Base-by-base conservation (phyloP, 768 basidiomycete species). In the Dendrothele bispora region DNA sequence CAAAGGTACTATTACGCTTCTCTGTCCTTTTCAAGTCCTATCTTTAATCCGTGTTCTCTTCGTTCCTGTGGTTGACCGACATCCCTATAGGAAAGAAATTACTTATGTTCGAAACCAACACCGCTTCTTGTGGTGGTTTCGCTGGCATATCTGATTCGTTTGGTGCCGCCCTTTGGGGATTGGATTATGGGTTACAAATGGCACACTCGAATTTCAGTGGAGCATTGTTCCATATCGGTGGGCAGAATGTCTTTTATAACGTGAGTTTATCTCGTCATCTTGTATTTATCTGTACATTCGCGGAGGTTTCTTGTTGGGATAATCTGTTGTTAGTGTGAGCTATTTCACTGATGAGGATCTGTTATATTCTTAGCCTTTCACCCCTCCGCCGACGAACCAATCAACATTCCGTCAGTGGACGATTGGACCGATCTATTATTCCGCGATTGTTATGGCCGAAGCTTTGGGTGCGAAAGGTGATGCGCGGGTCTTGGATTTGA, bases 71-170 rank as follows among this genome's bases (percentile, higher is more conserved):
- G n/a, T n/a, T n/a, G n/a, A n/a, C n/a, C n/a, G n/a, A n/a, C n/a
- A n/a, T n/a, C n/a, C n/a, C n/a, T n/a, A n/a, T n/a, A n/a, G n/a
- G 65, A 2, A 74, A 78, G 52, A 72, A 73, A 17, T 62, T 86
- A 27, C 55, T 84, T 43, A 84, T 87, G 83, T 74, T 86, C 52
- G 86, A 88, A 63, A 85, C 82, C 11, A 86, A 86, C 55, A 80
- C 81, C 0, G 84, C 82, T 2, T 80, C 79, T 25, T 86, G 85
- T 61, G 83, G 83, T 61, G 84, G 84, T 22, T 85, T 86, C 57
- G 60, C 75, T 4, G 86, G 84, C 1, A 63, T 86, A 26, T 78
- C 75, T 37, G 79, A 86, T 54, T 74, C 74, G 10, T 86, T 83
- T 55, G 81, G 77, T 2, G 81, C 78, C 1, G 80, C 82, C 3